phyloP scores from a whole-genome alignment of 495 filamentous ascomycete genomes.

The Aspergillus haitiensis region DNA sequence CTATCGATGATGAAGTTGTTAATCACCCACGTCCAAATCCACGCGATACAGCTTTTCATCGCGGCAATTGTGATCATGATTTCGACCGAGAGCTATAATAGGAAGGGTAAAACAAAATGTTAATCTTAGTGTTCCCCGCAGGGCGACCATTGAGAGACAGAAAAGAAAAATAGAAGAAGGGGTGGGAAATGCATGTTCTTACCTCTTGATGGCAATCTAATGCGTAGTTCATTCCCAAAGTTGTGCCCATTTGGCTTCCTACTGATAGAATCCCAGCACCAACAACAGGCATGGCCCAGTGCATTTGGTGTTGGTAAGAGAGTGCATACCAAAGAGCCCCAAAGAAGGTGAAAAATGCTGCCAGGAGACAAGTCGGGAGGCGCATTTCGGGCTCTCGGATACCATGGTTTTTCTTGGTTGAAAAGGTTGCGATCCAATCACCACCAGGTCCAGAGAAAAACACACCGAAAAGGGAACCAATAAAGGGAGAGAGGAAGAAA shows the following conservation, averaged over 20 bases:
- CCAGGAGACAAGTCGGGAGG: slow-evolving; percentile 37
- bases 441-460: slow-evolving; percentile 48
- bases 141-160: background rate
- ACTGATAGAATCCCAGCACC: slow-evolving; percentile 26
- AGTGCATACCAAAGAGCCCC: slow-evolving; percentile 24
- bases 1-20: slow-evolving; percentile 24
- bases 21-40: slow-evolving; percentile 31
- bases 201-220: slow-evolving; percentile 28
- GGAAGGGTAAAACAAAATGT: background rate
- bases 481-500: slow-evolving; percentile 48
- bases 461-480: slow-evolving; percentile 51
- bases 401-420: slow-evolving; percentile 52
- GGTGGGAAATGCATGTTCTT: background rate
- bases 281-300: slow-evolving; percentile 26
- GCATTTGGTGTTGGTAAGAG: slow-evolving; percentile 20
- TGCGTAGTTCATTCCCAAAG: slow-evolving; percentile 28
- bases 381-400: slow-evolving; percentile 58
- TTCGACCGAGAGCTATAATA: slow-evolving; percentile 23
- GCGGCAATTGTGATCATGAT: slow-evolving; percentile 28
- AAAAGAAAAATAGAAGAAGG: background rate
- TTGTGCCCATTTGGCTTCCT: slow-evolving; percentile 30
- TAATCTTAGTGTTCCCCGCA: background rate
- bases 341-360: slow-evolving; percentile 26
- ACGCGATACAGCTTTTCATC: slow-evolving; percentile 24
- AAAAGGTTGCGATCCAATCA: slow-evolving; percentile 49